Evolutionary conservation across 352 stramenopile species (phyloP).

Genomic region (Pythium phragmitis): DNA sequence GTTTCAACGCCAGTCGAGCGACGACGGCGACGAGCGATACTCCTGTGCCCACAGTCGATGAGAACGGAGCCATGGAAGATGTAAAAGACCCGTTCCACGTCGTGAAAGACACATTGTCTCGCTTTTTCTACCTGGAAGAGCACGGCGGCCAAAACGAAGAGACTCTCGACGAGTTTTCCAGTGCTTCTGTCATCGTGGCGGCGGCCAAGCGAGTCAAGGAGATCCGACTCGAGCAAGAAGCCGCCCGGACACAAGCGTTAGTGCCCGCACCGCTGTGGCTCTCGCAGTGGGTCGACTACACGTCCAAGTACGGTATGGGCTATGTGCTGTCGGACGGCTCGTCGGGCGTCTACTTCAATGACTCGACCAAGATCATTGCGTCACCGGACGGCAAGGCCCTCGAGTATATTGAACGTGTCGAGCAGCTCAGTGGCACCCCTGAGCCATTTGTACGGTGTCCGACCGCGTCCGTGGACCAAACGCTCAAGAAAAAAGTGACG

Average conservation of each 20-base stretch:
- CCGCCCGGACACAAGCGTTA: conserved; percentile 20
- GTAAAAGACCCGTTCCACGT: conserved; percentile 42
- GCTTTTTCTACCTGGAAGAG: conserved; percentile 70
- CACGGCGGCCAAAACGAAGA: conserved; percentile 33
- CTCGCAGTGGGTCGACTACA: conserved; percentile 98
- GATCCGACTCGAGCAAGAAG: conserved; percentile 50
- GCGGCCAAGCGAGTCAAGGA: conserved; percentile 67
- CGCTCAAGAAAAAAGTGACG: conserved; percentile 97
- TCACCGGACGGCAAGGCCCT: conserved; percentile 87
- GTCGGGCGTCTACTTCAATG: conserved; percentile 98
- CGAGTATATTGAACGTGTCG: conserved; percentile 94
- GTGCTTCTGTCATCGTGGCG: conserved; percentile 53
- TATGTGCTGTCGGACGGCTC: conserved; percentile 96
- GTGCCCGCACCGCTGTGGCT: conserved; percentile 90
- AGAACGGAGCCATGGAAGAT: neutral
- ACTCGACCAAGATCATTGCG: conserved; percentile 97
- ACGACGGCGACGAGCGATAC: conserved; percentile 26
- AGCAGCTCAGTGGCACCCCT: conserved; percentile 36
- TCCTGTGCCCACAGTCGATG: conserved; percentile 4
- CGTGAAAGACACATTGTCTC: conserved; percentile 54
- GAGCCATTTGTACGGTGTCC: conserved; percentile 41
- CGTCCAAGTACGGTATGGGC: conserved; percentile 98
- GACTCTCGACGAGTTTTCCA: conserved; percentile 59
- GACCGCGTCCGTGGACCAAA: conserved; percentile 73
- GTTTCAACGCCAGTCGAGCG: conserved; percentile 18